Evolutionary conservation across 1,284 basidiomycete species (phyloP).

Genomic region (Exobasidium rhododendri): DNA sequence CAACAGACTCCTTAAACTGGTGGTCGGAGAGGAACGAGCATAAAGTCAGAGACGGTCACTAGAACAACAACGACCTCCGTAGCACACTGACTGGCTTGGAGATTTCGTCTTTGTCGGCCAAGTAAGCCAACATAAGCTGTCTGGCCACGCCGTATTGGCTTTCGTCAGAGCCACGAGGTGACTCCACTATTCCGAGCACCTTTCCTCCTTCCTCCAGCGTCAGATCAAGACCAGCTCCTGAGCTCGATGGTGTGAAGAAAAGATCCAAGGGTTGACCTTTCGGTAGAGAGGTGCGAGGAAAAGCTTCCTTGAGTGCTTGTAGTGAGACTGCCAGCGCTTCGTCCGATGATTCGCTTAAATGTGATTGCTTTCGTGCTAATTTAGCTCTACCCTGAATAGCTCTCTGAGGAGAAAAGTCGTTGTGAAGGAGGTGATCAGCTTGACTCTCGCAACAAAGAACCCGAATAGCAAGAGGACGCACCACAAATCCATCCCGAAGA

Average conservation of each 20-base stretch:
- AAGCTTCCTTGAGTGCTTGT: conserved; percentile 57
- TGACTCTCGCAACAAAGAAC: conserved; percentile 9
- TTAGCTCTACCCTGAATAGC: conserved; percentile 68
- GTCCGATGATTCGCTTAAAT: conserved; percentile 16
- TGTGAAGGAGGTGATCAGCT: neutral
- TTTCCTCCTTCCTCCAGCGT: conserved; percentile 32
- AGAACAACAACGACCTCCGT: too few species aligned
- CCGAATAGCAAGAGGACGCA: too few species aligned
- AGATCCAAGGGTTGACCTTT: conserved; percentile 58
- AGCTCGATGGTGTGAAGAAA: conserved; percentile 24
- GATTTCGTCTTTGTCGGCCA: conserved; percentile 43
- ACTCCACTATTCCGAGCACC: conserved; percentile 28
- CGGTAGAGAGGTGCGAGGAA: conserved; percentile 57
- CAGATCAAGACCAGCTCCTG: conserved; percentile 17
- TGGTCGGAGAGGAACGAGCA: neutral
- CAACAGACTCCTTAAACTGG: neutral
- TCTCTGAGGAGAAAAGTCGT: conserved; percentile 53
- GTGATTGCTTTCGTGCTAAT: conserved; percentile 54
- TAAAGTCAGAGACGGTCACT: too few species aligned
- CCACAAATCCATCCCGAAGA: conserved; percentile 73
- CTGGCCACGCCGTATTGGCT: conserved; percentile 21
- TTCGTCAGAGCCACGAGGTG: neutral
- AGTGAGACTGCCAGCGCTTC: conserved; percentile 50
- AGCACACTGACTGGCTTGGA: conserved; percentile 19
- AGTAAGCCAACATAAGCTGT: conserved; percentile 47